These are phyloP conservation scores for Apiospora phragmitis DNA, from an alignment of 2,329 filamentous ascomycete species.

Conservation along the genomic window DNA sequence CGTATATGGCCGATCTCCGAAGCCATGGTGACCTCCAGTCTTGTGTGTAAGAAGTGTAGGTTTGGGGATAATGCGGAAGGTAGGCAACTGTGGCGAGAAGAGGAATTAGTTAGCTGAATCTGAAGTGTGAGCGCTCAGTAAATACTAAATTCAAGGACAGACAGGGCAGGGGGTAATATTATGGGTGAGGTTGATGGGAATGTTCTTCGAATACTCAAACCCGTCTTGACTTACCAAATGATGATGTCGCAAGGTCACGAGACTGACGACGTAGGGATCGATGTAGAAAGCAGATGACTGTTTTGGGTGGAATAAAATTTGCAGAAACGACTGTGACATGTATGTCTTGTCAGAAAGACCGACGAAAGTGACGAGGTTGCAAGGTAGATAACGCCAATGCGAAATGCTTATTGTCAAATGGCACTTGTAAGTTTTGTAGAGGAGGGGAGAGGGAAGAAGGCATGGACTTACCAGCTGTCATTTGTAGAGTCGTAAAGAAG, in stretches of 20 bases:
- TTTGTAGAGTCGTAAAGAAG: not conserved
- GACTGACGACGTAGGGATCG: not conserved
- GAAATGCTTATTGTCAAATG: not conserved
- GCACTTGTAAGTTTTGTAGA: not conserved
- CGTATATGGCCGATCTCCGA: not conserved
- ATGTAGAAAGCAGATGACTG: not conserved
- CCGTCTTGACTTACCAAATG: not conserved
- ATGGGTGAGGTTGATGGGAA: not conserved
- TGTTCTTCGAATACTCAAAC: not conserved
- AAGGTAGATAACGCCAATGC: too few species aligned
- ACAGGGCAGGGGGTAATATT: not conserved
- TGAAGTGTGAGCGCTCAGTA: not conserved
- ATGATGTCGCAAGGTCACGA: not conserved
- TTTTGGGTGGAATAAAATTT: not conserved
- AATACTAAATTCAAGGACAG: not conserved
- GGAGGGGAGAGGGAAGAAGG: too few species aligned
- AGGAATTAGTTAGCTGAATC: not conserved
- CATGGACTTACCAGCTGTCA: not conserved
- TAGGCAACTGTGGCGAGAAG: not conserved
- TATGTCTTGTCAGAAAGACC: not conserved
- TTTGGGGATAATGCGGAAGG: not conserved
- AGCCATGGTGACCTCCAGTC: not conserved
- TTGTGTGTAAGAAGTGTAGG: not conserved
- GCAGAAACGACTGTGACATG: not conserved
- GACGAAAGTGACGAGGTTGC: not conserved